phyloP scores from a whole-genome alignment of 73 alveolate genomes.

The Strombidium stylifer region DNA sequence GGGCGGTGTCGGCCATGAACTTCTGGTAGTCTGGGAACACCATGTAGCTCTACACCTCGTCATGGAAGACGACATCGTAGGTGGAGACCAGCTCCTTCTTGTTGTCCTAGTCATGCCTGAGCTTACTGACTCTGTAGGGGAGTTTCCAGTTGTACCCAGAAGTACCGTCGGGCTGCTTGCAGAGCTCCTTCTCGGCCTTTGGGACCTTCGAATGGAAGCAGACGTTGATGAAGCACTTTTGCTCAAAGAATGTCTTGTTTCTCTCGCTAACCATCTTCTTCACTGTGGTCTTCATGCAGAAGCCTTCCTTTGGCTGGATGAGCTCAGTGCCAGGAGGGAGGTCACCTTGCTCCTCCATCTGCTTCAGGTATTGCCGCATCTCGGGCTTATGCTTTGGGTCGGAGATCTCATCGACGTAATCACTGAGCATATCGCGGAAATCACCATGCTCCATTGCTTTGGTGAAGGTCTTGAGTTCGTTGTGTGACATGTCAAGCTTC shows the following conservation, averaged over 20 bases:
- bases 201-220: constrained; percentile 85
- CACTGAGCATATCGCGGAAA: constrained; percentile 88
- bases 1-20: constrained; percentile 85
- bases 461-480: constrained; percentile 72
- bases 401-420: constrained; percentile 95
- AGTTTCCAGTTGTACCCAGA: constrained; percentile 90
- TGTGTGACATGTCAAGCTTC: constrained; percentile 49
- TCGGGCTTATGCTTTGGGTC: constrained; percentile 97
- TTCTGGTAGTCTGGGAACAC: constrained; percentile 57
- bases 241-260: constrained; percentile 69
- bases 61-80: constrained; percentile 88
- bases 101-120: constrained; percentile 90
- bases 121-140: constrained; percentile 91
- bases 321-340: constrained; percentile 82
- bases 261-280: constrained; percentile 62
- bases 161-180: constrained; percentile 58
- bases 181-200: constrained; percentile 74
- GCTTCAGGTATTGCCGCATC: constrained; percentile 88
- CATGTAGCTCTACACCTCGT: constrained; percentile 63
- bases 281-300: constrained; percentile 83
- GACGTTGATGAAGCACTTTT: constrained; percentile 93
- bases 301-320: constrained; percentile 73
- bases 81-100: constrained; percentile 89
- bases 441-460: constrained; percentile 95
- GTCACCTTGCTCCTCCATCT: constrained; percentile 92